A percentile compares a stretch with the other conserved stretches of the same genome.
Conservation (phyloP, 179 eudicot species). For the Silene vulgaris region DNA sequence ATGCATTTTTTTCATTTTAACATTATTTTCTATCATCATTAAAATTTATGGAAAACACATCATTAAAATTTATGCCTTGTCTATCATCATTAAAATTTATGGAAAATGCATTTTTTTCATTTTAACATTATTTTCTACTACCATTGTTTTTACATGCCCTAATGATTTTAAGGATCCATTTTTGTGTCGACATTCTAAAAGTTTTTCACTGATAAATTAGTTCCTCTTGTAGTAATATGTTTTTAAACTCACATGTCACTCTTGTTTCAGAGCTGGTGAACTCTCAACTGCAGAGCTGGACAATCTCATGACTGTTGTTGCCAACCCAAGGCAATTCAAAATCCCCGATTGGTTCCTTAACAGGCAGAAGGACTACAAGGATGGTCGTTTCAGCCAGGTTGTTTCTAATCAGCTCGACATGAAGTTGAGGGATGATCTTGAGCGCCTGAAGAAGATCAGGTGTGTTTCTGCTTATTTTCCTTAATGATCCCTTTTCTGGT, state of each 20-base stretch:
- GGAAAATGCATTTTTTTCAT: no score
- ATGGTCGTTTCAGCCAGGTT: constrained; percentile 83
- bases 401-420: constrained; percentile 81
- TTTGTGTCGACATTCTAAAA: no score
- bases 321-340: constrained; percentile 71
- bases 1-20: no score
- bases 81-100: no score
- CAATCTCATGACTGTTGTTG: constrained; percentile 62
- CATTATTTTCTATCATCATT: no score
- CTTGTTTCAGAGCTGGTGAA: constrained; percentile 73
- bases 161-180: not conserved
- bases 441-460: constrained; percentile 91
- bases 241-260: not conserved
- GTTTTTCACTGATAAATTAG: no score
- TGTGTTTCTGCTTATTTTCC: constrained; percentile 17
- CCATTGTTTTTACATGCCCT: not conserved
- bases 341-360: constrained; percentile 89
- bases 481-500: no score
- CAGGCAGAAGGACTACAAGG: constrained; percentile 95
- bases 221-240: not conserved
- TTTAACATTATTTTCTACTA: no score
- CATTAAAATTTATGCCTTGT: no score
- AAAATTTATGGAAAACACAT: no score
- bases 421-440: constrained; percentile 89
- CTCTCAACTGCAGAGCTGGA: constrained; percentile 61